Conservation (phyloP, 306 rosid genomes). For the Begonia fuchsioides region DNA sequence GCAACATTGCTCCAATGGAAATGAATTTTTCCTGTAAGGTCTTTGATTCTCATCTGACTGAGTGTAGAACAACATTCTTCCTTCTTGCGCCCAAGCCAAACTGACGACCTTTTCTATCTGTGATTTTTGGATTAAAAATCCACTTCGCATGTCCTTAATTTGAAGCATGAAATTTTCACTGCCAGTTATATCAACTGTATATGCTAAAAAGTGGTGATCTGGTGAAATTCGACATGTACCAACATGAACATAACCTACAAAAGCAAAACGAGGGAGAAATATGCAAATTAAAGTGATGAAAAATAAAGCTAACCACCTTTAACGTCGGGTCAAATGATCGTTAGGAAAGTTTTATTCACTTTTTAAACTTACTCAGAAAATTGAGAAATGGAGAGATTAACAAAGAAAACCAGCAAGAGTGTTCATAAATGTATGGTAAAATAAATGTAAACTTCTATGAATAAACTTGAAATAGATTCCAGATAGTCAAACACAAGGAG, state of each 20-base stretch:
- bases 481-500: background rate
- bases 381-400: too few relatives aligned
- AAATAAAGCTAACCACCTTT: too few relatives aligned
- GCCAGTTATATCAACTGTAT: conserved; percentile 65
- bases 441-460: background rate
- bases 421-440: background rate
- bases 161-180: conserved; percentile 62
- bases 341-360: too few relatives aligned
- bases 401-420: too few relatives aligned
- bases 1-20: background rate
- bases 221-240: conserved; percentile 85
- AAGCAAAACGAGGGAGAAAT: background rate
- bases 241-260: conserved; percentile 85
- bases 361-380: too few relatives aligned
- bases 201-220: conserved; percentile 71
- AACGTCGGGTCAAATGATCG: too few relatives aligned
- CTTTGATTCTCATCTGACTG: conserved; percentile 70
- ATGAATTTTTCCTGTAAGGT: conserved; percentile 59
- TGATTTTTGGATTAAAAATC: conserved; percentile 30
- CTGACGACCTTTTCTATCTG: conserved; percentile 52
- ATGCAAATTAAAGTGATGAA: too few relatives aligned
- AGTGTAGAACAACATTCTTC: conserved; percentile 56
- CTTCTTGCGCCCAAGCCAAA: conserved; percentile 79
- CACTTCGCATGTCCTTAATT: conserved; percentile 67
- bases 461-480: background rate